phyloP scores from a whole-genome alignment of 768 basidiomycete species.

The Termitomyces sp. region DNA sequence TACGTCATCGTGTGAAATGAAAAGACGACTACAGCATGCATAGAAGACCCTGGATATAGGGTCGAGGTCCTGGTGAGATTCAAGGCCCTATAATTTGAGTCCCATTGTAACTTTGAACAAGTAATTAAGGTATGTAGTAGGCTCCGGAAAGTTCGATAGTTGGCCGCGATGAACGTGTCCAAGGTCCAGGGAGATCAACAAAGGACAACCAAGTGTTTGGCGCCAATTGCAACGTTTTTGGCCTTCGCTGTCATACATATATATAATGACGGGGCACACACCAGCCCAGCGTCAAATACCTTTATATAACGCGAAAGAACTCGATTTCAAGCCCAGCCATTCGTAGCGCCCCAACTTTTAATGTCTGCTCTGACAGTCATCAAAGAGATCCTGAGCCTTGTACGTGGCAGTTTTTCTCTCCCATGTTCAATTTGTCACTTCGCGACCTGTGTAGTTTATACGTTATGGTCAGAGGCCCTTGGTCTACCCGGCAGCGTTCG shows the following conservation, averaged over 20 bases:
- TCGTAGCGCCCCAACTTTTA: not conserved
- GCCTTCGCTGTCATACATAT: not conserved
- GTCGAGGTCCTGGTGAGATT: no score
- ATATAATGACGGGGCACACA: not conserved
- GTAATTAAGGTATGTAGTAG: not conserved
- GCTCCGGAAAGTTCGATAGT: not conserved
- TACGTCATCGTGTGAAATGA: no score
- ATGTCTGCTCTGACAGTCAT: not conserved
- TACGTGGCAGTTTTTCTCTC: not conserved
- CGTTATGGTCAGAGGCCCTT: conserved; percentile 17
- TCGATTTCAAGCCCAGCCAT: not conserved
- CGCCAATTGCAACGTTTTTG: not conserved
- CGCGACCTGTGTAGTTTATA: conserved; percentile 7
- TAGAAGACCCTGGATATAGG: not conserved
- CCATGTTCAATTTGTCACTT: not conserved
- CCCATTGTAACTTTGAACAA: not conserved
- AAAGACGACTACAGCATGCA: not conserved
- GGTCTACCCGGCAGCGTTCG: conserved; percentile 20
- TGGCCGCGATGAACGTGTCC: not conserved
- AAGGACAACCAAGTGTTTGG: not conserved
- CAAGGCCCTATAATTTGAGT: no score
- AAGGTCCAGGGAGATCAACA: not conserved
- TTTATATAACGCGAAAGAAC: not conserved
- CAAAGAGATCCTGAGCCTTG: not conserved
- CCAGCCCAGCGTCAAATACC: not conserved